Conservation (phyloP, 78 protist species). For the Dictyostelium discoideum region DNA sequence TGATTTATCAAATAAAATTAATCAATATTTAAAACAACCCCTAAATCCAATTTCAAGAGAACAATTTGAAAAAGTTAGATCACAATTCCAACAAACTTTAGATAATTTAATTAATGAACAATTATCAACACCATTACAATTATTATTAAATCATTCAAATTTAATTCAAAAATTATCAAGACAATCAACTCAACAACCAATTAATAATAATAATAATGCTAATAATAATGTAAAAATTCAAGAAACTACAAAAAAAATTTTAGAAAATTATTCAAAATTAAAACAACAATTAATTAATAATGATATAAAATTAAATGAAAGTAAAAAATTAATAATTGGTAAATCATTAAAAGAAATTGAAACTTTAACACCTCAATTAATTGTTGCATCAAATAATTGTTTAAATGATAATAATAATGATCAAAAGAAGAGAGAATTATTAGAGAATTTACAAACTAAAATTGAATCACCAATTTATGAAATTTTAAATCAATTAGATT, state of each 20-base stretch:
- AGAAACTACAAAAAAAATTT: not conserved
- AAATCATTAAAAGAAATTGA: constrained; percentile 18
- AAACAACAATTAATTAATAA: constrained; percentile 27
- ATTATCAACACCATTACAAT: not conserved
- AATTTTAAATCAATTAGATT: not conserved
- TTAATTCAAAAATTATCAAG: constrained; percentile 4
- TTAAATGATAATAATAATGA: not conserved
- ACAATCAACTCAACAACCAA: not conserved
- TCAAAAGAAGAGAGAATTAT: not conserved
- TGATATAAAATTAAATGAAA: not conserved
- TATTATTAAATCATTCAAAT: not conserved
- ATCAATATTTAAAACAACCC: not conserved
- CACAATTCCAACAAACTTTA: not conserved
- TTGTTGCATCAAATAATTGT: constrained; percentile 32
- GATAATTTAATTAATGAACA: constrained; percentile 7
- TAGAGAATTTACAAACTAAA: constrained; percentile 15
- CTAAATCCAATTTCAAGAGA: not conserved
- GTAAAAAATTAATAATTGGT: not conserved
- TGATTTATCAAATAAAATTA: not conserved
- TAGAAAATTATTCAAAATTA: not conserved
- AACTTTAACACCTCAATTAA: constrained; percentile 7
- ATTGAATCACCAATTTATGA: constrained; percentile 22
- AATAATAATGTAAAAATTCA: not conserved
- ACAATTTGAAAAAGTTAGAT: not conserved
- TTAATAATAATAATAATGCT: not conserved